Evolutionary conservation across 371 early-diverging fungal species (phyloP).

Genomic region (Lichtheimia ramosa): DNA sequence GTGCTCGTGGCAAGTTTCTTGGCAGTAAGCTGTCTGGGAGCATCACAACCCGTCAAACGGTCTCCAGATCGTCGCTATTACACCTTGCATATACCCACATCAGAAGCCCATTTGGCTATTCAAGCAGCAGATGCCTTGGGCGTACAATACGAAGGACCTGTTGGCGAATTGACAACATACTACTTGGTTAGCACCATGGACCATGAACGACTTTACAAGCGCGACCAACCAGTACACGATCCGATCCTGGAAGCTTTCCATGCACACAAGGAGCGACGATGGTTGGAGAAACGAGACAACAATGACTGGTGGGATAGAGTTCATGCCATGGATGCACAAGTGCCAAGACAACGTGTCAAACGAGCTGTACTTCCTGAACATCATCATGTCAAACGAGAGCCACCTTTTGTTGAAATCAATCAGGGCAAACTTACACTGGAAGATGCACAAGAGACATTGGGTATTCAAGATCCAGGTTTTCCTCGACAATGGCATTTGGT

Average conservation of each 20-base stretch:
- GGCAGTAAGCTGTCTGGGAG: neutral
- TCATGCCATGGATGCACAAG: conserved; percentile 22
- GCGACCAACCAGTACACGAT: conserved; percentile 21
- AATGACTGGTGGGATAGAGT: conserved; percentile 13
- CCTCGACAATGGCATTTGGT: conserved; percentile 83
- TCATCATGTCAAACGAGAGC: conserved; percentile 2
- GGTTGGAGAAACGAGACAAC: conserved; percentile 3
- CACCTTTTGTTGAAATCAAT: conserved; percentile 10
- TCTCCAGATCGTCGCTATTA: conserved; percentile 42
- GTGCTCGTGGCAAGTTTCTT: neutral
- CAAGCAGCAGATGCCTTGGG: conserved; percentile 39
- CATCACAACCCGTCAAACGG: conserved; percentile 13
- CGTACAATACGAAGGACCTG: conserved; percentile 52
- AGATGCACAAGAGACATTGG: conserved; percentile 22
- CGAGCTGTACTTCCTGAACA: conserved; percentile 17
- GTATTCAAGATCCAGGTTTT: conserved; percentile 75
- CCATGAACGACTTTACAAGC: conserved; percentile 6
- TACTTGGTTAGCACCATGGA: conserved; percentile 51
- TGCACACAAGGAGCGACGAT: conserved; percentile 9
- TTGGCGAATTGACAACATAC: conserved; percentile 62
- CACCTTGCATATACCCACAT: conserved; percentile 36
- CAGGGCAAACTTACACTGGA: conserved; percentile 14
- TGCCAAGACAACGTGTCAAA: conserved; percentile 15
- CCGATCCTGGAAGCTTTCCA: conserved; percentile 17
- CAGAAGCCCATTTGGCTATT: conserved; percentile 14